A percentile compares a stretch with the other conserved stretches of the same genome.
Conservation (phyloP, 495 filamentous ascomycete species). For the Recurvomyces mirabilis region DNA sequence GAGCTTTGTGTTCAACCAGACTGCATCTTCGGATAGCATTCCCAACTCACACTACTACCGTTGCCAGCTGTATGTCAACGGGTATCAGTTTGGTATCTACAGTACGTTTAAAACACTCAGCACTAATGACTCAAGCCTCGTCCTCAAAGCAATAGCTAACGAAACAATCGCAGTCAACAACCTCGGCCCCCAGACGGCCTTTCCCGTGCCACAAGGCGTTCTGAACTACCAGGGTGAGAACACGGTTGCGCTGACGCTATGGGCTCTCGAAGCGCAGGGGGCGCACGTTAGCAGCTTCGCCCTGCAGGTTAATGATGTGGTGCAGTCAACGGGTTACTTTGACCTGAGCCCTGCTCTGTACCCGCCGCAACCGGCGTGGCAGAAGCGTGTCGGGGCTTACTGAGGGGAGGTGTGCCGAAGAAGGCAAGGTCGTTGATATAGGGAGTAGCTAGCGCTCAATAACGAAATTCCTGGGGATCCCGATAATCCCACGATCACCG, state of each 20-base stretch:
- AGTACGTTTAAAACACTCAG: too few species aligned
- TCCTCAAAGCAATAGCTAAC: too few species aligned
- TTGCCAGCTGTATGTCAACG: conserved; percentile 61
- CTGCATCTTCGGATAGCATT: background rate
- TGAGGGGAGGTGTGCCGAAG: too few species aligned
- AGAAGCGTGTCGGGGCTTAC: conserved; percentile 43
- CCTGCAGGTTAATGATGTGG: conserved; percentile 44
- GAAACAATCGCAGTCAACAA: too few species aligned
- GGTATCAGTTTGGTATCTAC: conserved; percentile 70
- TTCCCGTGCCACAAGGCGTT: conserved; percentile 32
- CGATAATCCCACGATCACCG: too few species aligned
- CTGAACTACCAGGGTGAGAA: conserved; percentile 32
- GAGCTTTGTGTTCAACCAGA: conserved; percentile 29
- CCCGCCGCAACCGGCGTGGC: conserved; percentile 42
- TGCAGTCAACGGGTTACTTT: too few species aligned
- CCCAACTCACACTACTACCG: conserved; percentile 20
- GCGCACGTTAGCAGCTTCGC: conserved; percentile 38
- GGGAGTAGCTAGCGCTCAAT: too few species aligned
- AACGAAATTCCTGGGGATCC: too few species aligned
- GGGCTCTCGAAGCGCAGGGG: conserved; percentile 45
- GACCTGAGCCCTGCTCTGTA: conserved; percentile 38
- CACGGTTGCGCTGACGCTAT: conserved; percentile 28
- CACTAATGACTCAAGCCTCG: too few species aligned
- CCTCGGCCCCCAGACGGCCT: conserved; percentile 52
- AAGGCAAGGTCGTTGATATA: too few species aligned